Evolutionary conservation across 179 eudicot genomes (phyloP).

Genomic region (Vitellaria paradoxa): DNA sequence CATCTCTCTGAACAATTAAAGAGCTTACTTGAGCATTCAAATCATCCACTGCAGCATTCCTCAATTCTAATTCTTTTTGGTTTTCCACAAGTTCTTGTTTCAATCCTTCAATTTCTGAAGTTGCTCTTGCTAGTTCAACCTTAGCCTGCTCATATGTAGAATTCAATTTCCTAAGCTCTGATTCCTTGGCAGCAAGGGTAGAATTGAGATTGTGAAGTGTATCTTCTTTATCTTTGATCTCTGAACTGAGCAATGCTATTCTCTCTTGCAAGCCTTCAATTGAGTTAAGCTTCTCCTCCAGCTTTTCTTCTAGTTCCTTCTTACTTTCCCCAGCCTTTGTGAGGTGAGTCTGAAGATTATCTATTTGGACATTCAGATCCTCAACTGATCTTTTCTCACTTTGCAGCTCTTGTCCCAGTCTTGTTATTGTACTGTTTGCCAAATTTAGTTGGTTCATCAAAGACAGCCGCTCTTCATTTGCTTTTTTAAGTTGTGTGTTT

Average conservation of each 20-base stretch:
- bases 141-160: conserved; percentile 32
- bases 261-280: conserved; percentile 58
- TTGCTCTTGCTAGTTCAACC: conserved; percentile 39
- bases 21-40: conserved; percentile 44
- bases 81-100: conserved; percentile 39
- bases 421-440: conserved; percentile 46
- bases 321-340: conserved; percentile 42
- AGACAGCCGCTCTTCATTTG: conserved; percentile 57
- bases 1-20: conserved; percentile 48
- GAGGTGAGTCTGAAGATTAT: conserved; percentile 41
- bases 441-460: conserved; percentile 47
- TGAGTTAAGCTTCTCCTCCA: conserved; percentile 61
- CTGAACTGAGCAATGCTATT: conserved; percentile 49
- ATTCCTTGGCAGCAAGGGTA: conserved; percentile 47
- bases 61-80: conserved; percentile 50
- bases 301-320: conserved; percentile 45
- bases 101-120: conserved; percentile 40
- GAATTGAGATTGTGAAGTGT: conserved; percentile 42
- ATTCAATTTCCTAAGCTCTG: conserved; percentile 39
- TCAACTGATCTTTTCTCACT: conserved; percentile 43
- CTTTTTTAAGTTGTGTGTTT: conserved; percentile 44
- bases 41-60: conserved; percentile 36
- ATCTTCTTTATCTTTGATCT: conserved; percentile 67
- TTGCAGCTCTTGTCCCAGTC: conserved; percentile 55
- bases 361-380: conserved; percentile 44